Conservation (phyloP, 306 rosid genomes). For the Citrullus mucosospermus region DNA sequence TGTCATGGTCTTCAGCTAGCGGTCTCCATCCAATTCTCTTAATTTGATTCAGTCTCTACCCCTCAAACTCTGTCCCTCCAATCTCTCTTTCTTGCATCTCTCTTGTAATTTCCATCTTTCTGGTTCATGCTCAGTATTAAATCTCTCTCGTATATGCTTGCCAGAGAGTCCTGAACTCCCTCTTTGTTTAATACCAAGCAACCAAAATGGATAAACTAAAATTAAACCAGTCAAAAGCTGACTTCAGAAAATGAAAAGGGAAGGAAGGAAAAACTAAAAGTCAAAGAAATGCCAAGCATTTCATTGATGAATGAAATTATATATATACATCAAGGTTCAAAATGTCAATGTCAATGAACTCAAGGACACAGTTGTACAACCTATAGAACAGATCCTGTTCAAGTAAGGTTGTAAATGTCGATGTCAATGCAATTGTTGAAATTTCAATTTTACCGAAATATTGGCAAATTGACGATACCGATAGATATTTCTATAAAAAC, state of each 20-base stretch:
- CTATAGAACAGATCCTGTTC: too few species aligned
- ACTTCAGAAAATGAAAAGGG: not conserved
- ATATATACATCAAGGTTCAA: too few species aligned
- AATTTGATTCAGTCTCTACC: not conserved
- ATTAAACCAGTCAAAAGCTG: not conserved
- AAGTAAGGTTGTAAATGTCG: too few species aligned
- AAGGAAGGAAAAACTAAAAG: too few species aligned
- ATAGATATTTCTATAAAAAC: too few species aligned
- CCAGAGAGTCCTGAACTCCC: not conserved
- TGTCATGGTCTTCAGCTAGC: not conserved
- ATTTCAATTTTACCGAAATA: too few species aligned
- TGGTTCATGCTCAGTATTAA: not conserved
- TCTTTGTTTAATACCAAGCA: not conserved
- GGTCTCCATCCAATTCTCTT: not conserved
- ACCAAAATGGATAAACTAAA: conserved; percentile 1
- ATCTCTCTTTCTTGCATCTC: not conserved
- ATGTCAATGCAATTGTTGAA: too few species aligned
- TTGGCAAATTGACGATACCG: too few species aligned
- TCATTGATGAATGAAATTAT: not conserved
- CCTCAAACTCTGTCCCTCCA: not conserved
- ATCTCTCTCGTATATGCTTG: not conserved
- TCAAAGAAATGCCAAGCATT: not conserved
- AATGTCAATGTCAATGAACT: too few species aligned
- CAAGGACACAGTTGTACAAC: too few species aligned
- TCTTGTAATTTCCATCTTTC: not conserved